Evolutionary conservation across 192 early-diverging fungal genomes (phyloP), one percentile per base, ranked within the genome.

Genomic region (Linnemannia hyalina): DNA sequence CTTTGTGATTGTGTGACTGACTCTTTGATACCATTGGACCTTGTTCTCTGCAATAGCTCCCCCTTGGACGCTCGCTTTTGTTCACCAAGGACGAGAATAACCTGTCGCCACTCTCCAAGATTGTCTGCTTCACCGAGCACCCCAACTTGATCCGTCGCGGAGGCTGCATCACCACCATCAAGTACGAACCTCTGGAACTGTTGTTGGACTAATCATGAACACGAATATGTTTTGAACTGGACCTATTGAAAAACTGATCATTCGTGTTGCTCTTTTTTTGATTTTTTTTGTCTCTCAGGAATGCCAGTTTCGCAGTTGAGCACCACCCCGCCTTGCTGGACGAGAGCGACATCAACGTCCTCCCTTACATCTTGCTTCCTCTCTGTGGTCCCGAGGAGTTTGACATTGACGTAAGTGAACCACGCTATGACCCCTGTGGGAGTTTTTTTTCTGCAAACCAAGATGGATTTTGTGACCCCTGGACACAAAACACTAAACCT

Each of bases 351-450:
- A 93, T 96, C 68, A 97, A 98, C 69, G 87, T 98, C 69, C 86
- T 98, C 36, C 95, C 96, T 3, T 97, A 96, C 80, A 94, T 99
- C 41, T 86, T 99, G 16, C 90, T 98, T 47, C 98, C 98, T 23
- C 89, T 97, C 46, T 96, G 95, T 74, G 98, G 98, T 7, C 94
- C 95, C 0, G 97, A 98, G 72, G 97, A 99, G 75, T 97, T 95
- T 84, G 94, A 95, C 74, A 91, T 95, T 32, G 98, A 99, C 71
- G 94, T 95, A 78, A 69, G 89, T 82, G 10, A 71, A 15, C 22
- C 29, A 20, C 41, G 47, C 57, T 52, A 26, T 16, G 29, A 13
- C 20, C 40, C 29, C 83, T 82, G 44, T 74, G 65, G 87, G 75
- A 72, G 18, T 35, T 36, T 54, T 60, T 55, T 54, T 4, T 35